Conservation (phyloP, 345 rosid genomes). For the Citrus maxima region DNA sequence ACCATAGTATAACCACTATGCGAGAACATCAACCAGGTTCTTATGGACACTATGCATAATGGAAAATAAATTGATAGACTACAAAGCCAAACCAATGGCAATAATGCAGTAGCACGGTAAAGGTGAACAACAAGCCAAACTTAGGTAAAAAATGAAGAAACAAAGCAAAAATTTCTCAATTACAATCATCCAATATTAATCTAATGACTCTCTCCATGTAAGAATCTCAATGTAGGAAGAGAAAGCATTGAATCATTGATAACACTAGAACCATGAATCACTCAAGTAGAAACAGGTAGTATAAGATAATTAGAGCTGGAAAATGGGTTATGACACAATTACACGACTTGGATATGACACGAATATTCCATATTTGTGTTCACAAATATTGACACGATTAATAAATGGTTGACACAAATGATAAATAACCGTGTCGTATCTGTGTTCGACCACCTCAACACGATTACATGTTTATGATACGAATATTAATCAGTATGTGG, state of each 20-base stretch:
- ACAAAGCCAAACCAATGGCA: not conserved
- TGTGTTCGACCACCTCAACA: too few species aligned
- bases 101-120: not conserved
- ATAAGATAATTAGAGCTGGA: too few species aligned
- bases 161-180: not conserved
- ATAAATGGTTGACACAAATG: too few species aligned
- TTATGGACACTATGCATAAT: not conserved
- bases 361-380: too few species aligned
- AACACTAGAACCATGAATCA: not conserved
- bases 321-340: too few species aligned
- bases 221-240: not conserved
- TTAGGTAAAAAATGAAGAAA: not conserved
- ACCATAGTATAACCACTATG: not conserved
- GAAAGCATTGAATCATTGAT: not conserved
- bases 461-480: too few species aligned
- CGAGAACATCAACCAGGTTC: not conserved
- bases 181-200: not conserved
- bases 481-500: too few species aligned
- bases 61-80: not conserved
- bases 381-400: too few species aligned
- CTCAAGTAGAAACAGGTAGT: not conserved
- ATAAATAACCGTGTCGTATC: too few species aligned
- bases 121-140: not conserved
- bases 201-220: not conserved
- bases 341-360: too few species aligned